Base-by-base conservation (phyloP, 768 basidiomycete species). In the Panaeolus papilionaceus region DNA sequence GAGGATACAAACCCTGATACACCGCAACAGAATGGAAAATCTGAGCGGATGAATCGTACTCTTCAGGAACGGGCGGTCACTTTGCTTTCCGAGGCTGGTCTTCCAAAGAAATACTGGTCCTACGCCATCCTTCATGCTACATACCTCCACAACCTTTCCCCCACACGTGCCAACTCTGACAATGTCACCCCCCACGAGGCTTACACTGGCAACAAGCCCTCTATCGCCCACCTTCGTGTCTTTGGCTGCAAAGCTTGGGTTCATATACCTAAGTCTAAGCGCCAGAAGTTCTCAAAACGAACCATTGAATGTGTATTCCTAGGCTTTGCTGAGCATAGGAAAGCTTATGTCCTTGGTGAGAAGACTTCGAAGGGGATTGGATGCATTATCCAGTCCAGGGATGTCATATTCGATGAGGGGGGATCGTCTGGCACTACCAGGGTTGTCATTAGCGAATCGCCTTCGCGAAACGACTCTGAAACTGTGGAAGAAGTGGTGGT, bases 111-210 rank as follows among this genome's bases (percentile, higher is more conserved):
- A 33, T 76, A 81, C 1, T 84, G 81, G 82, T 76, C 73, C 2
- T 73, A 80, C 23, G 80, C 80, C 2, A 64, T 79, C 1, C 45
- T 47, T 1, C 71, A 82, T 62, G 75, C 73, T 0, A 69, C 73
- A 0, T 82, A 77, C 69, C n/a, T 82, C 8, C 71, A 75, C 63
- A 83, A 83, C 68, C 64, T 75, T 9, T 72, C 76, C 0, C 71
- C 75, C 10, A 77, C 76, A 4, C 64, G 68, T 9, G 67, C 70
- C 0, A 64, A 78, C 4, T 20, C 63, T 0, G 69, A 72, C 1
- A 65, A 74, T 23, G 69, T 66, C 23, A 77, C 75, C 26, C 75
- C 75, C 0, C 67, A 70, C 62, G 71, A 75, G 64, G 45, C 69
- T 6, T 64, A 71, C 33, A 64, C 54, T 39, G 71, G 72, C 33